phyloP scores from a whole-genome alignment of 768 basidiomycete species.

The Hebeloma cylindrosporum region DNA sequence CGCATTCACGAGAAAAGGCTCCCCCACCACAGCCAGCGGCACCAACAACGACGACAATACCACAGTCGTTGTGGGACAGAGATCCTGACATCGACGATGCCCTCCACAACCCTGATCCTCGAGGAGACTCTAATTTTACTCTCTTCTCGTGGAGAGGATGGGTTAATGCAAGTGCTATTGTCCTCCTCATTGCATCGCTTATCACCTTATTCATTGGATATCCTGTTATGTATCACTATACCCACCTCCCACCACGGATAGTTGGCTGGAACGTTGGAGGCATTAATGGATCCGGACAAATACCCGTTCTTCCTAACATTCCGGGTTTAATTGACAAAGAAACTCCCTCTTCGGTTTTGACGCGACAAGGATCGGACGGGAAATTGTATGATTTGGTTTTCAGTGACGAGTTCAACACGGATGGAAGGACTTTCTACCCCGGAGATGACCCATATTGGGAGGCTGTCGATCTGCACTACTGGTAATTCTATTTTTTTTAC shows the following conservation, averaged over 20 bases:
- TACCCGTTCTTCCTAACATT: constrained; percentile 70
- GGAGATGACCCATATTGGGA: constrained; percentile 88
- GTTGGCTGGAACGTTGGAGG: constrained; percentile 86
- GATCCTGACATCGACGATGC: constrained; percentile 90
- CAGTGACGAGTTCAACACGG: constrained; percentile 69
- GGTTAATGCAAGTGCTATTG: constrained; percentile 72
- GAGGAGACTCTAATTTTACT: constrained; percentile 64
- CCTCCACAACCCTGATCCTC: constrained; percentile 84
- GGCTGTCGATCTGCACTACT: constrained; percentile 84
- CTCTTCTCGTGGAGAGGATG: constrained; percentile 83
- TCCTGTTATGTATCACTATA: constrained; percentile 70
- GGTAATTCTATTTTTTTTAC: constrained; percentile 41
- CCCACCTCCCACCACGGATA: constrained; percentile 29
- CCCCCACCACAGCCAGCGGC: constrained; percentile 25
- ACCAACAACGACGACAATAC: constrained; percentile 60
- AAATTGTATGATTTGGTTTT: constrained; percentile 80
- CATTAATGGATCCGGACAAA: constrained; percentile 85
- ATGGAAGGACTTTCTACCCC: constrained; percentile 70
- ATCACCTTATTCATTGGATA: constrained; percentile 85
- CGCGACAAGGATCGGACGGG: constrained; percentile 73
- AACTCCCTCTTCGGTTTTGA: constrained; percentile 60
- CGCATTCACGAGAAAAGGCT: constrained; percentile 28
- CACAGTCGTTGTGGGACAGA: constrained; percentile 75
- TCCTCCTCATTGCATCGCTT: constrained; percentile 66
- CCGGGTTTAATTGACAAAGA: constrained; percentile 73